phyloP scores from a whole-genome alignment of 2,329 filamentous ascomycete species.

The Mycosphaerelloides madeirae region DNA sequence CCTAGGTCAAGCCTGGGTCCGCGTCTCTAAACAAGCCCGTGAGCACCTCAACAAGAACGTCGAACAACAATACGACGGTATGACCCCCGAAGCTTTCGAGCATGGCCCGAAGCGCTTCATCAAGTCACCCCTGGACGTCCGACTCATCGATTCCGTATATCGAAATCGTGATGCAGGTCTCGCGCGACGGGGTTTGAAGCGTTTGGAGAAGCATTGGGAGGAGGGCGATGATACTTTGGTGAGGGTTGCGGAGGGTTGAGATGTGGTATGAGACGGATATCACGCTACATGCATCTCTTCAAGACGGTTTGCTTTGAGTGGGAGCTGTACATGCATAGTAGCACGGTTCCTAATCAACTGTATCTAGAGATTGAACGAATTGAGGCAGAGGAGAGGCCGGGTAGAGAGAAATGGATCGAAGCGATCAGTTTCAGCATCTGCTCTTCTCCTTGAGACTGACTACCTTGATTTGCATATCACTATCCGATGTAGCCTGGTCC shows the following conservation, averaged over 20 bases:
- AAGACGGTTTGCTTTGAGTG: too few relatives aligned
- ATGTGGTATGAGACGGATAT: too few relatives aligned
- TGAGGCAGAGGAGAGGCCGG: too few relatives aligned
- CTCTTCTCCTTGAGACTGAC: too few relatives aligned
- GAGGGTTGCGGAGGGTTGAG: conserved; percentile 6
- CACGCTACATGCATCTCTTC: too few relatives aligned
- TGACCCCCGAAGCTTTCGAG: conserved; percentile 24
- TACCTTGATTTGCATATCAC: too few relatives aligned
- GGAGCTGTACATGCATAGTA: too few relatives aligned
- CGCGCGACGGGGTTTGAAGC: conserved; percentile 28
- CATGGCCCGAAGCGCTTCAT: conserved; percentile 18
- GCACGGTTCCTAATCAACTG: too few relatives aligned
- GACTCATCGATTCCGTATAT: conserved; percentile 34
- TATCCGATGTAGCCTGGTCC: too few relatives aligned
- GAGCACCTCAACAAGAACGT: conserved; percentile 25
- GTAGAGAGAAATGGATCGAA: too few relatives aligned
- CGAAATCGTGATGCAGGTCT: conserved; percentile 34
- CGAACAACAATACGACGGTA: conserved; percentile 17
- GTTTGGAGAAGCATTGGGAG: conserved; percentile 31
- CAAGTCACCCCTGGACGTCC: conserved; percentile 21
- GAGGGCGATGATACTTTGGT: conserved; percentile 17
- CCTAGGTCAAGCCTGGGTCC: not conserved
- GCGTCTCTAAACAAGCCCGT: conserved; percentile 16
- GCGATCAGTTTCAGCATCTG: too few relatives aligned
- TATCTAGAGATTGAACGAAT: too few relatives aligned